Conservation (phyloP, 306 rosid species). For the Sechiopsis laciniata region DNA sequence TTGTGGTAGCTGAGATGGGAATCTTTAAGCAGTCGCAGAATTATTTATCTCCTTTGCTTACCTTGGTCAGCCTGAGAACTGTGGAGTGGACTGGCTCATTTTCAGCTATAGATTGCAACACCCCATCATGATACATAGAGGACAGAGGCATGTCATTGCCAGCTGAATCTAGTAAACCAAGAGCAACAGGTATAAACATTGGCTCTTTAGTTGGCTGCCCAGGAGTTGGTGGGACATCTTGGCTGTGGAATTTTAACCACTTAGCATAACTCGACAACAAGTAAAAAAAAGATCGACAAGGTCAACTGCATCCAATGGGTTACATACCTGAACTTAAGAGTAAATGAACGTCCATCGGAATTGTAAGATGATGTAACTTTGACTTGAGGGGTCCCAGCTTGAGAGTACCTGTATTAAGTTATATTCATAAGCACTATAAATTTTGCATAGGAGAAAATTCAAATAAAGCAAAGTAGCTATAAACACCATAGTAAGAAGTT, state of each 20-base stretch:
- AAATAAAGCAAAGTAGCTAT: constrained; percentile 21
- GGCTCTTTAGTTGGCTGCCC: constrained; percentile 93
- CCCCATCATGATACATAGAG: constrained; percentile 59
- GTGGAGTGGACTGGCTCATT: constrained; percentile 53
- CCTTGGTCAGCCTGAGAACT: constrained; percentile 88
- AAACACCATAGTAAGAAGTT: constrained; percentile 72
- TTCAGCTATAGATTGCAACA: constrained; percentile 49
- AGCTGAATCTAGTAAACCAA: constrained; percentile 69
- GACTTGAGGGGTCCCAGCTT: constrained; percentile 91
- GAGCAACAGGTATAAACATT: constrained; percentile 74
- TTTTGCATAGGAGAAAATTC: constrained; percentile 11
- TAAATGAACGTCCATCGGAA: constrained; percentile 56
- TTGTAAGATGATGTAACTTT: constrained; percentile 70
- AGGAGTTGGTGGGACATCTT: constrained; percentile 78
- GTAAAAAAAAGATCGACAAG: constrained; percentile 22
- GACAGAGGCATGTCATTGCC: constrained; percentile 76
- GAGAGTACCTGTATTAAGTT: constrained; percentile 74
- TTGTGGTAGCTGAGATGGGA: too few species aligned
- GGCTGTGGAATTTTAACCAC: constrained; percentile 53
- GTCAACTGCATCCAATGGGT: background rate
- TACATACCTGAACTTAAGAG: constrained; percentile 73
- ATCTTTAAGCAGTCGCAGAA: background rate
- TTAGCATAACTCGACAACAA: constrained; percentile 27
- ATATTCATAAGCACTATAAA: constrained; percentile 19
- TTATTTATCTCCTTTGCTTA: constrained; percentile 26